These are phyloP conservation scores for Neotropicomus parvogracilis DNA, from an alignment of 1,284 basidiomycete genomes.

Conservation along the genomic window DNA sequence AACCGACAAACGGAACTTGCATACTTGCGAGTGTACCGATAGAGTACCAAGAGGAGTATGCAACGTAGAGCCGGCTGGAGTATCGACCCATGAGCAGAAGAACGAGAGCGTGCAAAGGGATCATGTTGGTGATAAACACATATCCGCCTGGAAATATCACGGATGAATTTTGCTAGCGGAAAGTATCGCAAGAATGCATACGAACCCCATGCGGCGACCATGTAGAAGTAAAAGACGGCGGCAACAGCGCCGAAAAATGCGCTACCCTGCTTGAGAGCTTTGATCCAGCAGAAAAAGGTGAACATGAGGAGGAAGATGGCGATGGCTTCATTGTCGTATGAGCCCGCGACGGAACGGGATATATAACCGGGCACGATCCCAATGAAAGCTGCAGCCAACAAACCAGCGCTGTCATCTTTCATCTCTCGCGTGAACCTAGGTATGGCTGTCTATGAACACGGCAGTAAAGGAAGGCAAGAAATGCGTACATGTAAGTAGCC, in stretches of 20 bases:
- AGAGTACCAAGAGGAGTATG: constrained; percentile 97
- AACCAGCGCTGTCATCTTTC: constrained; percentile 90
- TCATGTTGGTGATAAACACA: constrained; percentile 99
- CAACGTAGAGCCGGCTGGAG: constrained; percentile 88
- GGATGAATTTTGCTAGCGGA: constrained; percentile 1
- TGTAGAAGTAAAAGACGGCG: constrained; percentile 99
- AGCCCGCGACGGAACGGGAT: constrained; percentile 97
- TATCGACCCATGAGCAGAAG: constrained; percentile 97
- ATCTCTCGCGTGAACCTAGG: constrained; percentile 91
- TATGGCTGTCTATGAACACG: constrained; percentile 3
- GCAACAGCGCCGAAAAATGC: constrained; percentile 88
- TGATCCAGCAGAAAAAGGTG: constrained; percentile 98
- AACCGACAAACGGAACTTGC: constrained; percentile 99
- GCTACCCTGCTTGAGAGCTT: constrained; percentile 91
- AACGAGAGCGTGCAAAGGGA: constrained; percentile 91
- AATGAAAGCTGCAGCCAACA: constrained; percentile 98
- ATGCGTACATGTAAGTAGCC: constrained; percentile 88
- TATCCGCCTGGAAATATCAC: constrained; percentile 69
- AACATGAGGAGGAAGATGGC: constrained; percentile 99
- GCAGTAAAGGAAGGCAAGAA: background rate
- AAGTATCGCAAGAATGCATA: constrained; percentile 8
- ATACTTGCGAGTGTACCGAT: constrained; percentile 96
- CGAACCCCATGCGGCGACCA: constrained; percentile 99
- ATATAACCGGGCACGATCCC: constrained; percentile 98
- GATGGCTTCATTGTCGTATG: constrained; percentile 99